A percentile compares a stretch with the other conserved stretches of the same genome.
These are phyloP conservation scores for Ascochyta lentis DNA, from an alignment of 2,329 filamentous ascomycete species.

Conservation along the genomic window DNA sequence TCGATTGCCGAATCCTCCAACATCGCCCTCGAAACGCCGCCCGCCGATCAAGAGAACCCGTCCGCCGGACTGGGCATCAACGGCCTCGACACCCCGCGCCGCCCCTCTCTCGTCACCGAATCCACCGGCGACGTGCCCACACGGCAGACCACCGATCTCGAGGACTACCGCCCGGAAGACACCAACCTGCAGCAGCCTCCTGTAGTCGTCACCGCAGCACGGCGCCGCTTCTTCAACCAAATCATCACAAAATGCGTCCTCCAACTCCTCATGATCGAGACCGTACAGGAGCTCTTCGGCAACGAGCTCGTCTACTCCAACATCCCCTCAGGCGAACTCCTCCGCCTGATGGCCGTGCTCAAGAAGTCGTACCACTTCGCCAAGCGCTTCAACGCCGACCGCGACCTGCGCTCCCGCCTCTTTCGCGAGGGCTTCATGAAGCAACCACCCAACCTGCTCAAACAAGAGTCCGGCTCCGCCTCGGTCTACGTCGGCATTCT, in stretches of 20 bases:
- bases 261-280: constrained; percentile 98
- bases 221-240: constrained; percentile 95
- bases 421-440: constrained; percentile 99
- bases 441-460: constrained; percentile 94
- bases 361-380: constrained; percentile 98
- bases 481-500: constrained; percentile 95
- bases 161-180: constrained; percentile 81
- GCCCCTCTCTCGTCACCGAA: constrained; percentile 42
- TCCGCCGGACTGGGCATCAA: constrained; percentile 57
- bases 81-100: constrained; percentile 40
- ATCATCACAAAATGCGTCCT: constrained; percentile 99
- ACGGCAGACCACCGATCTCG: constrained; percentile 62
- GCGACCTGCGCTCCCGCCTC: constrained; percentile 89
- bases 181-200: constrained; percentile 80
- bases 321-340: constrained; percentile 87
- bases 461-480: constrained; percentile 92
- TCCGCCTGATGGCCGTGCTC: constrained; percentile 89
- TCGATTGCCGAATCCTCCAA: constrained; percentile 43
- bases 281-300: constrained; percentile 96
- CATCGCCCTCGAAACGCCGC: constrained; percentile 43
- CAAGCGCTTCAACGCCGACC: constrained; percentile 96
- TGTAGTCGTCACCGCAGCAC: constrained; percentile 88
- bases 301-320: constrained; percentile 94
- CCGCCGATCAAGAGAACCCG: constrained; percentile 33
- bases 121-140: constrained; percentile 41